These are phyloP conservation scores for Kondoa subrosea DNA, from an alignment of 768 basidiomycete genomes.

Conservation along the genomic window DNA sequence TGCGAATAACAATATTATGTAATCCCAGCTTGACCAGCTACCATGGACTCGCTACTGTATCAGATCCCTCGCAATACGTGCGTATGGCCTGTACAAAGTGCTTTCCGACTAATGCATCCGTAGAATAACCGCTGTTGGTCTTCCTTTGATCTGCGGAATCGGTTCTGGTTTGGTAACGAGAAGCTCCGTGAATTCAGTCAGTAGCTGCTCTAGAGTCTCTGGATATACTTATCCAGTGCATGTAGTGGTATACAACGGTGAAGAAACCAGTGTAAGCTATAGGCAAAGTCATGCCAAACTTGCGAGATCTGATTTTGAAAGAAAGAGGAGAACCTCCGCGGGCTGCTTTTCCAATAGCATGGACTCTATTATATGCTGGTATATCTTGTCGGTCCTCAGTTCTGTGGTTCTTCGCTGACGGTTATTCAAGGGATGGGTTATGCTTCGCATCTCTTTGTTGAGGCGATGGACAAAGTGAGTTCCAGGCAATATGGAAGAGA, in stretches of 20 bases:
- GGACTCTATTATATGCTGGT: slow-evolving; percentile 19
- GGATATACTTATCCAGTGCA: neutral
- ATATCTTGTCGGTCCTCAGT: slow-evolving; percentile 11
- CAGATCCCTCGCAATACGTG: too few species aligned
- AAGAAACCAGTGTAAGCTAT: slow-evolving; percentile 7
- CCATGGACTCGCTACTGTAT: too few species aligned
- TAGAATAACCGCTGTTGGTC: slow-evolving; percentile 14
- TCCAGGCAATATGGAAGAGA: slow-evolving; percentile 15
- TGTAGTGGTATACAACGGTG: slow-evolving; percentile 16
- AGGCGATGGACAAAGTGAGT: slow-evolving; percentile 6
- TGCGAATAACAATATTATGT: too few species aligned
- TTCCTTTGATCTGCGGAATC: slow-evolving; percentile 20
- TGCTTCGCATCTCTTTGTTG: slow-evolving; percentile 17
- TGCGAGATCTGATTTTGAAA: neutral
- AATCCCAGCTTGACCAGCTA: too few species aligned
- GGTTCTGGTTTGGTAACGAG: slow-evolving; percentile 16
- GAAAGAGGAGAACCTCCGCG: slow-evolving; percentile 14
- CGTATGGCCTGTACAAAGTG: too few species aligned
- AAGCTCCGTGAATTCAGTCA: slow-evolving; percentile 9
- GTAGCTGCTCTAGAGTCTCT: neutral
- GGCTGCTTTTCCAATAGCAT: slow-evolving; percentile 19
- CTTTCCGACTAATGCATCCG: too few species aligned
- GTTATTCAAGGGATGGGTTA: slow-evolving; percentile 1
- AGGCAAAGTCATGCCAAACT: neutral
- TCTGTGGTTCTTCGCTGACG: neutral